A percentile compares a stretch with the other conserved stretches of the same genome.
These are phyloP conservation scores for Syncephalastrum monosporum DNA, from an alignment of 371 early-diverging fungal species.

Conservation along the genomic window DNA sequence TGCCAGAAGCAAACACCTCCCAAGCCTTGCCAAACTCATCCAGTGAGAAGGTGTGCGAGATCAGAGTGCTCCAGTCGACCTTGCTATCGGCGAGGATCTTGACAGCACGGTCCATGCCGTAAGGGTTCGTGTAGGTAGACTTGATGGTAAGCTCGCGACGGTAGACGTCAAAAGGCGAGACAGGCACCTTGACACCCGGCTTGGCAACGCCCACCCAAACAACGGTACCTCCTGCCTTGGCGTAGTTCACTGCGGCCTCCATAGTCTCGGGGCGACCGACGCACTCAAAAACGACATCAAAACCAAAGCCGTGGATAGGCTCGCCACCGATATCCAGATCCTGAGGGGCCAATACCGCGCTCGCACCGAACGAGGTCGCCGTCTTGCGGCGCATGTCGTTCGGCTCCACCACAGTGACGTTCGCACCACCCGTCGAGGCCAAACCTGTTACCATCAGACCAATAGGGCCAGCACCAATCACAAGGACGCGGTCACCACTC, in stretches of 20 bases:
- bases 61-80: slow-evolving; percentile 43
- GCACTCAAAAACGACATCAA: slow-evolving; percentile 59
- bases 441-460: slow-evolving; percentile 53
- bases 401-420: slow-evolving; percentile 49
- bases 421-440: slow-evolving; percentile 37
- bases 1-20: slow-evolving; percentile 45
- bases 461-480: slow-evolving; percentile 59
- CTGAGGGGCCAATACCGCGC: slow-evolving; percentile 29
- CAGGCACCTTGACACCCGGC: slow-evolving; percentile 41
- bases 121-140: slow-evolving; percentile 59
- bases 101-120: slow-evolving; percentile 56
- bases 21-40: slow-evolving; percentile 54
- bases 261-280: slow-evolving; percentile 53
- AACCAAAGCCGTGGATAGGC: slow-evolving; percentile 44
- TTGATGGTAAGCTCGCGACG: slow-evolving; percentile 57
- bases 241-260: slow-evolving; percentile 41
- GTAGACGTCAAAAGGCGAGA: slow-evolving; percentile 55
- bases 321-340: slow-evolving; percentile 33
- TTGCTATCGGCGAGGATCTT: slow-evolving; percentile 45
- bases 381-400: slow-evolving; percentile 42
- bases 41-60: slow-evolving; percentile 49
- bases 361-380: slow-evolving; percentile 45
- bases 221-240: slow-evolving; percentile 49
- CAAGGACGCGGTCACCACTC: slow-evolving; percentile 42
- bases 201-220: slow-evolving; percentile 62